Evolutionary conservation across 2,329 filamentous ascomycete species (phyloP).

Genomic region (Xylariaceae sp.): DNA sequence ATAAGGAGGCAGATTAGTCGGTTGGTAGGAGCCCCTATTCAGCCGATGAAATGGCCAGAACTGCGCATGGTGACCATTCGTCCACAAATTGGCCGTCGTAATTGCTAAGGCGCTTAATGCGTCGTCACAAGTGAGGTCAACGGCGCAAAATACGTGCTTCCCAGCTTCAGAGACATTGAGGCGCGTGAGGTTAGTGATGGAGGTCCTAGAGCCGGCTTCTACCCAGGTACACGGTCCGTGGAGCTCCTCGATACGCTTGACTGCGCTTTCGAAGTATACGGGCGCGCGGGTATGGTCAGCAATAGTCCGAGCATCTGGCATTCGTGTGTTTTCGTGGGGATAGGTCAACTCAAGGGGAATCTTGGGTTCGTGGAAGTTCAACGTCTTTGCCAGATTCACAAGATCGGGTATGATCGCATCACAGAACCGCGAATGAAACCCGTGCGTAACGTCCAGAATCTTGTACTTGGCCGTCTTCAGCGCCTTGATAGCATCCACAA

Average conservation of each 20-base stretch:
- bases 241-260: background rate
- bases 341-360: background rate
- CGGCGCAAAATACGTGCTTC: background rate
- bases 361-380: background rate
- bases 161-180: background rate
- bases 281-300: background rate
- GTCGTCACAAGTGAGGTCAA: background rate
- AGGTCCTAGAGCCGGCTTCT: background rate
- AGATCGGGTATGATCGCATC: slow-evolving; percentile 32
- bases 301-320: background rate
- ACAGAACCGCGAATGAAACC: slow-evolving; percentile 41
- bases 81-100: slow-evolving; percentile 28
- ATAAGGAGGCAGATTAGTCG: slow-evolving; percentile 32
- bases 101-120: background rate
- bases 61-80: slow-evolving; percentile 19
- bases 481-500: slow-evolving; percentile 7
- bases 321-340: background rate
- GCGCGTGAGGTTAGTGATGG: background rate
- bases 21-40: slow-evolving; percentile 23
- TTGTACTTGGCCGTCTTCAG: slow-evolving; percentile 24
- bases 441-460: slow-evolving; percentile 40
- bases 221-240: background rate
- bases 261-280: background rate
- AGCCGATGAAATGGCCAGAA: slow-evolving; percentile 30
- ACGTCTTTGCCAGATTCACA: background rate